Conservation (phyloP, 306 rosid genomes). For the Fragaria vesca region DNA sequence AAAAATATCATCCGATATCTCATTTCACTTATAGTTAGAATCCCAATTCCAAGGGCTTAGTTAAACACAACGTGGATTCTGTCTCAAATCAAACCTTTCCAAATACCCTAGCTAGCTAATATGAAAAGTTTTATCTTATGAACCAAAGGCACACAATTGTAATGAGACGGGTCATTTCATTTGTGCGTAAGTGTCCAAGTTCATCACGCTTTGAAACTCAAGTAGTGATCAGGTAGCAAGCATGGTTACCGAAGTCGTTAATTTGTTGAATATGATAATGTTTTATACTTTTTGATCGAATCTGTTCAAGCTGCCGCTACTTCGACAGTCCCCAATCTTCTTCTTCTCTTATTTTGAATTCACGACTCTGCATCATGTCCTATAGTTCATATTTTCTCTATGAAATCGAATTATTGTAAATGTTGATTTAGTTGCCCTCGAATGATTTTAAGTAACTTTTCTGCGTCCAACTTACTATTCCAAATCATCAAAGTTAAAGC, state of each 20-base stretch:
- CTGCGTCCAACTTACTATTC: not conserved
- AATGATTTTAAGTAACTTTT: not conserved
- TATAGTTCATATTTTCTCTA: not conserved
- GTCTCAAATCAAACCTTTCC: not conserved
- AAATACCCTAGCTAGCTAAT: not conserved
- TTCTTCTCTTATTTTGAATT: too few relatives aligned
- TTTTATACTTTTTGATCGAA: too few relatives aligned
- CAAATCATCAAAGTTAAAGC: conserved; percentile 18
- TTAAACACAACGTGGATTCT: not conserved
- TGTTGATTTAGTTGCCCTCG: not conserved
- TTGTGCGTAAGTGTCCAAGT: too few relatives aligned
- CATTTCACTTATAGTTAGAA: not conserved
- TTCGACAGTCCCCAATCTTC: too few relatives aligned
- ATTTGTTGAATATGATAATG: too few relatives aligned
- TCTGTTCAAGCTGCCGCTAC: not conserved
- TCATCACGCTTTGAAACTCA: too few relatives aligned
- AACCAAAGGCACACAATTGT: not conserved
- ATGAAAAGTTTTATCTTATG: not conserved
- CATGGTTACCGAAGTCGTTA: too few relatives aligned
- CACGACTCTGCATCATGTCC: not conserved
- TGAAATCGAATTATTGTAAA: not conserved
- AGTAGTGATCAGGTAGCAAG: too few relatives aligned
- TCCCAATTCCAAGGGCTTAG: too few relatives aligned
- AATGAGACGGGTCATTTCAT: not conserved
- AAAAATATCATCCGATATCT: not conserved